Conservation (phyloP, 1,139 yeast genomes). For the Zygosaccharomyces sapae region DNA sequence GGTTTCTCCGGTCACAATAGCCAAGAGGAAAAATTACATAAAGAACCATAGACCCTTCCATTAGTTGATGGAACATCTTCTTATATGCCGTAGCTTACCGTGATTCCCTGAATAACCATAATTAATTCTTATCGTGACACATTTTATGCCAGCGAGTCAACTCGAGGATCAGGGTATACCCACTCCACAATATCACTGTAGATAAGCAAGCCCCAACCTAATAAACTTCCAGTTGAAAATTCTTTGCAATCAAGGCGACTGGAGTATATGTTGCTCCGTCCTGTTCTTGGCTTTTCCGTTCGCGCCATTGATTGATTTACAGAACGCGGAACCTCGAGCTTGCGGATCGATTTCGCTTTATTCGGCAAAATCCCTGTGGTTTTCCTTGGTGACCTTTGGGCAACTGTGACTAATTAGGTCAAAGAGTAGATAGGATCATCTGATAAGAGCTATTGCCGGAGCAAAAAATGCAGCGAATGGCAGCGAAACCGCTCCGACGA, state of each 20-base stretch:
- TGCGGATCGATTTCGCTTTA: neutral
- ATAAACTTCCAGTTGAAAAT: too few species aligned
- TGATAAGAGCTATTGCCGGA: neutral
- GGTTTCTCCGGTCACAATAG: neutral
- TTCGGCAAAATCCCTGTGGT: neutral
- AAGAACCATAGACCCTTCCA: too few species aligned
- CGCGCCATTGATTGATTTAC: too few species aligned
- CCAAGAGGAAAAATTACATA: neutral
- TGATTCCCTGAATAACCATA: neutral
- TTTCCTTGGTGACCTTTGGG: too few species aligned
- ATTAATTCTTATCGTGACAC: neutral
- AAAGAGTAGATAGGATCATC: neutral
- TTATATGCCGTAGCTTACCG: neutral
- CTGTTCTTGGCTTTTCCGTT: neutral
- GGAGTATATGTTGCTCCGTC: too few species aligned
- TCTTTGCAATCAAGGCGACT: too few species aligned
- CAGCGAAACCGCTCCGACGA: neutral
- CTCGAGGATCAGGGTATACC: too few species aligned
- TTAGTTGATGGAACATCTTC: neutral
- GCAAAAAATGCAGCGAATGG: neutral
- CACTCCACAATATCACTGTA: too few species aligned
- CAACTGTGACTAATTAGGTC: neutral
- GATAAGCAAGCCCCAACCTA: too few species aligned
- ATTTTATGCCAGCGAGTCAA: neutral
- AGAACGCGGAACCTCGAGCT: neutral